Base-by-base conservation (phyloP, 441 rosid genomes). In the Syzygium malaccense region DNA sequence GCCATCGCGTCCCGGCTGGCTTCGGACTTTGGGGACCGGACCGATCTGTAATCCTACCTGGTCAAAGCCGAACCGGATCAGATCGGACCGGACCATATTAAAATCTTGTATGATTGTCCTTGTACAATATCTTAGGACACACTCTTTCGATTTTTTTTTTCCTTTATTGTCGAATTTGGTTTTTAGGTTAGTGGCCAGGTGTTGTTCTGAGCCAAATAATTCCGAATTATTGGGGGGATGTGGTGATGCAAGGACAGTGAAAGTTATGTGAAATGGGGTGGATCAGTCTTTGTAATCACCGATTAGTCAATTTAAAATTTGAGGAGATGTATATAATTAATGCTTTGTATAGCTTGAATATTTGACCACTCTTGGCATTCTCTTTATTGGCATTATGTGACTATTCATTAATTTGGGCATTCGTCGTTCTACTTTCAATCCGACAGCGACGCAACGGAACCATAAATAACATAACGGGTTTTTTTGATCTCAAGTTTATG, bases 1-100 rank as follows among this genome's bases (percentile, higher is more conserved):
- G 95, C 97, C 85, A 94, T 96, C 87, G 98, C 98, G 0, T 93
- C 98, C 30, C 95, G 98, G 45, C 93, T 95, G 12, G 98, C 98
- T 5, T 93, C 94, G 2, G 94, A 95, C 20, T 49, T 86, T 4
- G 87, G 92, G 87, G 87, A 75, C 66, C 83, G 17, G 85, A 53
- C 88, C n/a, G 68, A 86, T 37, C 49, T 12, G 4, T 37, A 37
- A 71, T 20, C 15, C 15, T 3, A 4, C 37, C 37, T 2, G 37
- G 37, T 4, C 37, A 37, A 4, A 4, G 37, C 37, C 37, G 4
- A 4, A 37, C 37, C 37, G 37, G 37, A 37, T 4, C 37, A 4
- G 37, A 33, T 4, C 37, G 41, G 79, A 33, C 80, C 28, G 28
- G 14, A 68, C 48, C 48, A 26, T 11, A 49, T 71, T 41, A 1